Base-by-base conservation (phyloP, 2,329 filamentous ascomycete species). In the Fusarium sp. region DNA sequence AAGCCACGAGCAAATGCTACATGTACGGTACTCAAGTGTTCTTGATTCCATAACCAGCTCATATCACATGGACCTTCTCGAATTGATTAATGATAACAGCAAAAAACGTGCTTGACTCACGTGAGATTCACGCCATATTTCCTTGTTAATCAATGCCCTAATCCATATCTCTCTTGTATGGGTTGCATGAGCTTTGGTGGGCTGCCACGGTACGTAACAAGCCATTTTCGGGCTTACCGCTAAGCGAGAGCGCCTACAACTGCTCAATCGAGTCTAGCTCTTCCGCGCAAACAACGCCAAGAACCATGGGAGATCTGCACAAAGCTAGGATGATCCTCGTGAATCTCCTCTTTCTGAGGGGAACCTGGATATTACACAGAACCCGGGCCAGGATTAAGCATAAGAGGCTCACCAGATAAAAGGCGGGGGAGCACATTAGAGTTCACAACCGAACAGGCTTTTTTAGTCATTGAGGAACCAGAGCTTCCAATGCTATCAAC, bases 1-100 rank as follows among this genome's bases (percentile, higher is more conserved):
- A 39, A 21, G 9, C 7, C 7, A 14, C 11, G 19, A 39, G 7
- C 12, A 1, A 14, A 39, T 4, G 7, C 2, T n/a, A 5, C 1
- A 7, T 1, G 1, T 21, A 7, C 11, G 21, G 37, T 14, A 3
- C 21, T 0, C 3, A 9, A 35, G 4, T 16, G 15, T n/a, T n/a
- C n/a, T n/a, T n/a, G n/a, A n/a, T n/a, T n/a, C n/a, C n/a, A n/a
- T n/a, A n/a, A n/a, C n/a, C n/a, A n/a, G n/a, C n/a, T n/a, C n/a
- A n/a, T 16, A 18, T 10, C 15, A 11, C 15, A 18, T 11, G 10
- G 6, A 7, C 2, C 15, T 44, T 29, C 44, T 10, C 11, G 10
- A 11, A 21, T 15, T 21, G 3, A 6, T 3, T 10, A 6, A n/a
- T 12, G 4, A 18, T n/a, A 12, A 0, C 10, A n/a, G 4, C 3